Evolutionary conservation across 805 yeast genomes (phyloP), one percentile per base, ranked within the genome.

Genomic region (Starmerella apis): DNA sequence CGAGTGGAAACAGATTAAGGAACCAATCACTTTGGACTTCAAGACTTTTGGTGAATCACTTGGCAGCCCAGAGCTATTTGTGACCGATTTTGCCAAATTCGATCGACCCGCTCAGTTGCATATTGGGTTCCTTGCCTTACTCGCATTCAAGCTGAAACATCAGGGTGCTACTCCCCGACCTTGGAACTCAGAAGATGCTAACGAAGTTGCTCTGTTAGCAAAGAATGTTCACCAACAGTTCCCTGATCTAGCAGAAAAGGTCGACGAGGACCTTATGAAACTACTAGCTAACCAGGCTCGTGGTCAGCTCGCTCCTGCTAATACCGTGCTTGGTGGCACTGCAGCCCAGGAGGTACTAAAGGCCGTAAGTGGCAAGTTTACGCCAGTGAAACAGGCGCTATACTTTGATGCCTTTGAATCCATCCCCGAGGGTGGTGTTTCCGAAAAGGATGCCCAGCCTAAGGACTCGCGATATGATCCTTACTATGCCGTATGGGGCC

Each of bases 361-460:
- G 70, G 94, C 94, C 39, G 83, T 88, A 59, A 85, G 96, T 10
- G 95, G 96, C 46, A 92, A 92, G 69, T 92, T 88, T 62, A 78
- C 81, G n/a, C 98, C 98, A 8, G 71, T 90, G 48, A 82, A 83
- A 65, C 98, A 92, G 70, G 85, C 81, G 74, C 69, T 92, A 65
- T 90, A 90, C 68, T 92, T 85, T 66, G 98, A 92, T 62, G 87
- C 97, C 1, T 71, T 92, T 58, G 98, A 92, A 68, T 96, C 98
- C 24, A 57, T 67, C 0, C 74, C 76, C 6, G 66, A 68, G 8
- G 48, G 48, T 19, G 81, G 62, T 59, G 76, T 79, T 50, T 75
- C 73, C 27, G 85, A 73, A 55, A 83, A 79, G 49, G 77, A 83
- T 43, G 83, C 90, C 33, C 75, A 77, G 51, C 90, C 97, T 31